Conservation (phyloP, 1,284 basidiomycete genomes). For the Puccinia hordei region DNA sequence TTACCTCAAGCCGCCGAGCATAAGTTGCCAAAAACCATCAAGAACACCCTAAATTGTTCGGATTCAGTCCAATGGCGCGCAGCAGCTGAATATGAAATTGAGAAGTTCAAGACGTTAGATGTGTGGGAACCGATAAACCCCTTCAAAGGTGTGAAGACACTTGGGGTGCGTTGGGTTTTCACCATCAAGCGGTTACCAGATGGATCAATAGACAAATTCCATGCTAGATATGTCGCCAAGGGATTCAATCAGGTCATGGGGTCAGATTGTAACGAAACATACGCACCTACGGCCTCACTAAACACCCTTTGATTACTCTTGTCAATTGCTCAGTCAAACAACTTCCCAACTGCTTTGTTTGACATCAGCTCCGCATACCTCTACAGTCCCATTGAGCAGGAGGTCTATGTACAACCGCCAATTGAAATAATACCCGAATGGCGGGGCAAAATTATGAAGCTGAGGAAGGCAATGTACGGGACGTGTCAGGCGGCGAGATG, state of each 20-base stretch:
- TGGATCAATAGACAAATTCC: background rate
- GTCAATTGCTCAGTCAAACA: background rate
- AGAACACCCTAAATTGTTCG: background rate
- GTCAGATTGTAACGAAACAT: slow-evolving; percentile 13
- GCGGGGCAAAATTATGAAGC: too few species aligned
- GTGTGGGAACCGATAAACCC: background rate
- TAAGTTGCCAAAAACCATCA: background rate
- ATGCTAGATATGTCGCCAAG: slow-evolving; percentile 10
- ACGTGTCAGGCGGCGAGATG: background rate
- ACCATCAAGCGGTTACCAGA: background rate
- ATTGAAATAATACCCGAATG: too few species aligned
- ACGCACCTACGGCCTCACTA: slow-evolving; percentile 7
- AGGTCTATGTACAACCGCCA: too few species aligned
- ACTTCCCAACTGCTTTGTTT: background rate
- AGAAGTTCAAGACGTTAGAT: background rate
- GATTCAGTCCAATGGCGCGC: background rate
- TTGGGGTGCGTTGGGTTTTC: slow-evolving; percentile 22
- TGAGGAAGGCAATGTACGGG: slow-evolving; percentile 30
- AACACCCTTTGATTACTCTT: background rate
- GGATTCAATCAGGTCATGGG: slow-evolving; percentile 21
- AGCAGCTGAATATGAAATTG: background rate
- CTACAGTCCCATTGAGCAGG: too few species aligned
- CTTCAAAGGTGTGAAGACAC: background rate
- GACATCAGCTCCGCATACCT: slow-evolving; percentile 14
- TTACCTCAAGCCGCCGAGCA: background rate